Evolutionary conservation across 768 basidiomycete genomes (phyloP).

Genomic region (Piloderma croceum): DNA sequence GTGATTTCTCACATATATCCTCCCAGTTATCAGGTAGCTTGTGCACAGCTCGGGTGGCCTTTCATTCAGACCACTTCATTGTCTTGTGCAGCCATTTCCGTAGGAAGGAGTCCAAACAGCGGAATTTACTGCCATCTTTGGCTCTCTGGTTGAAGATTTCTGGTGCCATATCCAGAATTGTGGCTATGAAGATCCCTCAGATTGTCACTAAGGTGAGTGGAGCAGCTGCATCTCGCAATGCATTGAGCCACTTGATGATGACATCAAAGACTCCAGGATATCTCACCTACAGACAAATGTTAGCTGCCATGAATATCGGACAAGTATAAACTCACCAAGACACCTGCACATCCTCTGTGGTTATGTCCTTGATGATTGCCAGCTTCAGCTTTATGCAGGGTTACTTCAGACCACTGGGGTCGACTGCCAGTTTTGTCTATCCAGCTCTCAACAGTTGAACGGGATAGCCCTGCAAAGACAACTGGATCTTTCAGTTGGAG

Average conservation of each 20-base stretch:
- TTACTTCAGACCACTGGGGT: neutral
- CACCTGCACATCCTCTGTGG: conserved; percentile 14
- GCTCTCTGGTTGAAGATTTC: conserved; percentile 21
- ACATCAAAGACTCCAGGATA: conserved; percentile 14
- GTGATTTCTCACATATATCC: conserved; percentile 11
- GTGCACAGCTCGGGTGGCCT: conserved; percentile 28
- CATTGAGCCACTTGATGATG: conserved; percentile 13
- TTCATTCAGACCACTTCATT: conserved; percentile 23
- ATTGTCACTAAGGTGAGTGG: conserved; percentile 21
- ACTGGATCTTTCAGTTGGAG: conserved; percentile 4
- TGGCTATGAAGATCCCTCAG: conserved; percentile 25
- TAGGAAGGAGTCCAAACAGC: conserved; percentile 22
- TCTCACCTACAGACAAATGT: no score
- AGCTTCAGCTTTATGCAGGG: neutral
- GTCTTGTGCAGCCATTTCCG: conserved; percentile 15
- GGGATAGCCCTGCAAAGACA: conserved; percentile 4
- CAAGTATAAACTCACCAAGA: conserved; percentile 12
- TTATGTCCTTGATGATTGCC: conserved; percentile 4
- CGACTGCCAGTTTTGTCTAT: conserved; percentile 4
- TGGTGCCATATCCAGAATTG: conserved; percentile 17
- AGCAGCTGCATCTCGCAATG: conserved; percentile 15
- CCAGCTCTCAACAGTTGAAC: conserved; percentile 5
- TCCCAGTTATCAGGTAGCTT: conserved; percentile 30
- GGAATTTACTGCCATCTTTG: conserved; percentile 23
- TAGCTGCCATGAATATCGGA: neutral